Conservation (phyloP, 2,329 filamentous ascomycete genomes). For the Aureobasidium sp. region DNA sequence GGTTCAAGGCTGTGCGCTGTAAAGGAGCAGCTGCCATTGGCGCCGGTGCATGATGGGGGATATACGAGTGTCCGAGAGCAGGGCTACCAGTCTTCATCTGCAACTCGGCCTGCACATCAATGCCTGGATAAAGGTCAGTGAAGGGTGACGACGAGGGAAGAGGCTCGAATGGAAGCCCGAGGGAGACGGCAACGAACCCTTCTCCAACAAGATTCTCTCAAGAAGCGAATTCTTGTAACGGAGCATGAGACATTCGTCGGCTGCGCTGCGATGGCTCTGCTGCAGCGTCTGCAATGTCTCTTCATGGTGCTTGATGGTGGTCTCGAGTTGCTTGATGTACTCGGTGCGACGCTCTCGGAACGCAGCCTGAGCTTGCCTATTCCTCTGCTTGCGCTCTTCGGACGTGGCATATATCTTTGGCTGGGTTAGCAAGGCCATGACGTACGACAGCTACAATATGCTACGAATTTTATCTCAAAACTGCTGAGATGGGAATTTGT, state of each 20-base stretch:
- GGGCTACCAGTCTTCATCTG: conserved; percentile 87
- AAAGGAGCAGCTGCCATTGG: conserved; percentile 56
- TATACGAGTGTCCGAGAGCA: conserved; percentile 59
- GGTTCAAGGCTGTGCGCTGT: conserved; percentile 72
- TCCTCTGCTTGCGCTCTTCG: conserved; percentile 95
- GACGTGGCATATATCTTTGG: conserved; percentile 93
- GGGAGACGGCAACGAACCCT: conserved; percentile 52
- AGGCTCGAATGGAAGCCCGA: not conserved
- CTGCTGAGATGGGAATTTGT: conserved; percentile 5
- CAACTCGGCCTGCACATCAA: conserved; percentile 94
- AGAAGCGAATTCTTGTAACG: conserved; percentile 97
- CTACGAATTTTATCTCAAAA: conserved; percentile 13
- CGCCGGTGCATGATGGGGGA: conserved; percentile 47
- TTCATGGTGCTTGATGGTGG: conserved; percentile 95
- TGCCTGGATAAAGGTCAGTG: conserved; percentile 51
- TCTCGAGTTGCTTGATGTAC: conserved; percentile 98
- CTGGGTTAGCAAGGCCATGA: conserved; percentile 33
- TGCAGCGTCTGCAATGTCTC: conserved; percentile 87
- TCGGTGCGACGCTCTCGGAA: conserved; percentile 95
- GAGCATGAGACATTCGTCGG: conserved; percentile 96
- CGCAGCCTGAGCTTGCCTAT: conserved; percentile 92
- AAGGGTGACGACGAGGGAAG: not conserved
- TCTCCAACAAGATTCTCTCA: conserved; percentile 91
- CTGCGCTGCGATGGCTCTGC: conserved; percentile 86
- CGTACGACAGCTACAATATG: conserved; percentile 10